Evolutionary conservation across 495 filamentous ascomycete species (phyloP).

Genomic region (Copromyces sp.): DNA sequence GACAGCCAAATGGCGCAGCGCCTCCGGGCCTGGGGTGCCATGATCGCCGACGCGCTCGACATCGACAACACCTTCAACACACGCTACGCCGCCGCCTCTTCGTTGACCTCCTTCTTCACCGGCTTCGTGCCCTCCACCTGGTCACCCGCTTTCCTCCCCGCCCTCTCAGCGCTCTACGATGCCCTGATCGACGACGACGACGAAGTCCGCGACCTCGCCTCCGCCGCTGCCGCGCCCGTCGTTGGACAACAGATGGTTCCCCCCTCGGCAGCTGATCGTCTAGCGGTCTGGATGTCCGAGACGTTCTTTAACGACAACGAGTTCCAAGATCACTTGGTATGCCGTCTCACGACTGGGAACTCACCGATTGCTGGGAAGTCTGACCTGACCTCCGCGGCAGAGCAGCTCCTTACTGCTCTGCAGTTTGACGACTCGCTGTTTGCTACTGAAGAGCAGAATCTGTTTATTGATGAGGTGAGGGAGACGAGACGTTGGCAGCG

Average conservation of each 20-base stretch:
- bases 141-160: conserved; percentile 29
- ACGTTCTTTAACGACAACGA: conserved; percentile 15
- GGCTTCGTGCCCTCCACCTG: neutral
- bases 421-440: conserved; percentile 67
- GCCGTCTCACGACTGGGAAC: conserved; percentile 20
- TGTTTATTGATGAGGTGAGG: conserved; percentile 69
- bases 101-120: conserved; percentile 26
- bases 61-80: conserved; percentile 52
- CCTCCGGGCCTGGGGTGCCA: conserved; percentile 30
- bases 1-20: conserved; percentile 10
- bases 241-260: conserved; percentile 27
- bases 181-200: conserved; percentile 81
- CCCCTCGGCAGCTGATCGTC: conserved; percentile 26
- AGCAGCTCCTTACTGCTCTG: conserved; percentile 38
- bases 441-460: conserved; percentile 79
- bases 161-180: conserved; percentile 41
- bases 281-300: conserved; percentile 26
- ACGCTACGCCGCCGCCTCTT: conserved; percentile 44
- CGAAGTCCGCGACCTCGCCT: conserved; percentile 61
- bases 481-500: conserved; percentile 58
- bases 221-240: conserved; percentile 33
- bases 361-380: neutral
- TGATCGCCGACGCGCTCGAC: conserved; percentile 32
- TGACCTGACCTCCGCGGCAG: conserved; percentile 30
- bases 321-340: conserved; percentile 24